These are phyloP conservation scores for Salmacisia buchloeana DNA, from an alignment of 1,284 basidiomycete genomes.

Conservation along the genomic window DNA sequence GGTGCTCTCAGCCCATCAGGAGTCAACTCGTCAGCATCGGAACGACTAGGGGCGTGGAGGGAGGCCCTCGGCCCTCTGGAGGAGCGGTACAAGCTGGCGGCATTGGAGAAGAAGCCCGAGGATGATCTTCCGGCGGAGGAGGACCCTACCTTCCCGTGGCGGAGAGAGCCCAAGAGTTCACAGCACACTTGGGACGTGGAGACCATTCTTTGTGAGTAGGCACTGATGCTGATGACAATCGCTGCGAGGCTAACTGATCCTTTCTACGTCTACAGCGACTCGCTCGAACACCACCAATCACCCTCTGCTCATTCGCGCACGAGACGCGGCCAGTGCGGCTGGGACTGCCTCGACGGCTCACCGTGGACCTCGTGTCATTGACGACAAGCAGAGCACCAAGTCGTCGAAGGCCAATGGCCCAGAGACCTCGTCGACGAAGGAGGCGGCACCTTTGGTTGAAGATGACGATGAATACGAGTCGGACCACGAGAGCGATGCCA, in stretches of 20 bases:
- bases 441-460: background rate
- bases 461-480: conserved; percentile 15
- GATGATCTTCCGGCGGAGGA: conserved; percentile 1
- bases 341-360: conserved; percentile 16
- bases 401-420: background rate
- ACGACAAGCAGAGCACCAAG: background rate
- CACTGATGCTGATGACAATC: background rate
- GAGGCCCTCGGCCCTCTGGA: conserved; percentile 1
- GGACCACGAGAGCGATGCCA: conserved; percentile 17
- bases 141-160: conserved; percentile 4
- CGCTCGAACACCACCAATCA: conserved; percentile 49
- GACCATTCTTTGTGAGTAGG: conserved; percentile 31
- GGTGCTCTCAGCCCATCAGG: background rate
- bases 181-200: conserved; percentile 42
- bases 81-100: background rate
- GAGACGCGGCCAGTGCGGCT: conserved; percentile 22
- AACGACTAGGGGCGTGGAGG: background rate
- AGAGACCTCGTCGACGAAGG: background rate
- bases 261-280: conserved; percentile 19
- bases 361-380: background rate
- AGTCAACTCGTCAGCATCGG: background rate
- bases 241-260: background rate
- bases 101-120: background rate
- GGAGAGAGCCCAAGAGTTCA: background rate
- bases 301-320: conserved; percentile 37